A percentile compares a stretch with the other conserved stretches of the same genome.
Evolutionary conservation across 2,329 filamentous ascomycete species (phyloP).

Genomic region (Tolypocladium sp.): DNA sequence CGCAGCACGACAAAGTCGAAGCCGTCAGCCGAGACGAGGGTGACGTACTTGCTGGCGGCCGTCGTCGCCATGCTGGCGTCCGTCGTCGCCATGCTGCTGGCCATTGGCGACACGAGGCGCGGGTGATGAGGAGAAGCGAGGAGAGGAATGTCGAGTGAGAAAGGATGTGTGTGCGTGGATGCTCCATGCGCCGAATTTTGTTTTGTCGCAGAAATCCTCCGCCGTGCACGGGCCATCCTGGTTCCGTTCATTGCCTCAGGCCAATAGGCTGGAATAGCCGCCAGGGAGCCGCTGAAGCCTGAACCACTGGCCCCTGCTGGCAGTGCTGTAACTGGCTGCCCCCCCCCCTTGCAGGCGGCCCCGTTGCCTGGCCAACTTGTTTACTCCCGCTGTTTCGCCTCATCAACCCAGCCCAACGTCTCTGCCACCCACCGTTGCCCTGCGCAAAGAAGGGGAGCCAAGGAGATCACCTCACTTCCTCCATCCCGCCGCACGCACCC

Average conservation of each 20-base stretch:
- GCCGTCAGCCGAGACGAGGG: slow-evolving; percentile 65
- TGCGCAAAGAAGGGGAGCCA: slow-evolving; percentile 3
- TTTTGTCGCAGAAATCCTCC: background rate
- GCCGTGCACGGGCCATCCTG: background rate
- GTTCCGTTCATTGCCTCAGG: background rate
- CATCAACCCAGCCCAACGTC: background rate
- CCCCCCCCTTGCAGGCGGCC: background rate
- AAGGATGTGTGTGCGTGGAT: background rate
- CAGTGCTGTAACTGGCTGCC: background rate
- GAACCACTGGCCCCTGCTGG: no score
- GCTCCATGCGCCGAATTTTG: background rate
- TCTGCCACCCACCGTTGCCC: background rate
- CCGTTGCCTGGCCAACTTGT: slow-evolving; percentile 26
- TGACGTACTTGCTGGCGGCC: slow-evolving; percentile 57
- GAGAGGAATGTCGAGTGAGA: background rate
- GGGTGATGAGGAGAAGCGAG: background rate
- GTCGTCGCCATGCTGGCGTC: slow-evolving; percentile 11
- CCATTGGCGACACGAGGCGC: background rate
- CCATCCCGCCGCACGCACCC: background rate
- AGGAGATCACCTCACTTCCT: background rate
- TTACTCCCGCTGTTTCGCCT: slow-evolving; percentile 14
- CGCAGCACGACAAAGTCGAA: slow-evolving; percentile 70
- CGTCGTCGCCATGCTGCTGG: slow-evolving; percentile 7
- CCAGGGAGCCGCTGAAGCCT: no score
- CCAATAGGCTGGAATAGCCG: background rate